Evolutionary conservation across 1,139 yeast species (phyloP), one percentile per base, ranked within the genome.

Genomic region (Diutina mesorugosa): DNA sequence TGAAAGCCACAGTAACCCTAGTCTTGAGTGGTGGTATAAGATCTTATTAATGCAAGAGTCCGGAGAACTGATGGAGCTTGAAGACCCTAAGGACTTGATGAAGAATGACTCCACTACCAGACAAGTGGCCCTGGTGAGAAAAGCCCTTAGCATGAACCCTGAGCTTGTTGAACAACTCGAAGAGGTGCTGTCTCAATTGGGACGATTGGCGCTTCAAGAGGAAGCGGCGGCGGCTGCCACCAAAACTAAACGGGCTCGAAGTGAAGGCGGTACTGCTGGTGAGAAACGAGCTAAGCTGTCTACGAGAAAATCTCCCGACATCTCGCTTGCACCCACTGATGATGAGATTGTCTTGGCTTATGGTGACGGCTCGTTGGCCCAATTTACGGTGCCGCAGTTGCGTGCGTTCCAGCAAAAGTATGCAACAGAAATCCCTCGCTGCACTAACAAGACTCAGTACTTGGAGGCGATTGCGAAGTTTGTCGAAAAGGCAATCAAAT

Each of bases 1-100:
- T 0, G 66, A 68, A 7, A 78, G 81, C 6, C 84, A 73, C 62
- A 78, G 78, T 12, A 90, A 87, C 65, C 96, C 96, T 0, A 71
- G 79, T 1, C 68, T 90, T 51, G 83, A 82, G 58, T 84, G 82
- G 73, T 87, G 84, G 63, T 85, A 83, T 67, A 78, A 80, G 59
- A 47, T 47, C n/a, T 72, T 84, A 0, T 68, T 90, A 30, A 84
- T 85, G 63, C 86, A 87, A 58, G 81, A 83, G 59, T 76, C 89
- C 18, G 69, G 90, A 55, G 91, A 87, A 61, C 78, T 28, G 35
- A 47, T 47, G 51, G 51, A 47, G 16, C 16, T 30, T 28, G 51
- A 47, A 29, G 51, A 47, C n/a, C 51, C 51, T 14, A 7, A 8
- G 16, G 51, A 47, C n/a, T 29, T 47, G 41, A 47, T 47, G 35